These are phyloP conservation scores for Paramarasmius palmivorus DNA, from an alignment of 1,284 basidiomycete species.

Conservation along the genomic window DNA sequence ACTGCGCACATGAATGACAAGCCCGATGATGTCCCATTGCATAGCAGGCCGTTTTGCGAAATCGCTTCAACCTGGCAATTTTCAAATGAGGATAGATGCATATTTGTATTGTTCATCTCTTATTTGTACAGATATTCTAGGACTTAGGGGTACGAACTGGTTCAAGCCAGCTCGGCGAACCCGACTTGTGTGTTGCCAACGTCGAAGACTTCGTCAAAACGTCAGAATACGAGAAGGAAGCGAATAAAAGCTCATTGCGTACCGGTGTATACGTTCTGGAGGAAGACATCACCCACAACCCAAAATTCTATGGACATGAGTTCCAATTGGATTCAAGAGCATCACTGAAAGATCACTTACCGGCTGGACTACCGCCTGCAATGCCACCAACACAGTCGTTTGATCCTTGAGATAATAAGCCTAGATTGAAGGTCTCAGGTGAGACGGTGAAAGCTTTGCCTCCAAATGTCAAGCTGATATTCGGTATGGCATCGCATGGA, in stretches of 20 bases:
- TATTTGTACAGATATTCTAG: background rate
- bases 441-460: slow-evolving; percentile 40
- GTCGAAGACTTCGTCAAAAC: slow-evolving; percentile 10
- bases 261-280: slow-evolving; percentile 32
- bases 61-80: no score
- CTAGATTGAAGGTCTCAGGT: slow-evolving; percentile 35
- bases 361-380: slow-evolving; percentile 18
- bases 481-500: slow-evolving; percentile 37
- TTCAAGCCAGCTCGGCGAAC: slow-evolving; percentile 16
- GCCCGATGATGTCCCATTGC: no score
- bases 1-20: no score
- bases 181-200: slow-evolving; percentile 17
- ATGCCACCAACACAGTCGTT: slow-evolving; percentile 35
- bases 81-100: no score
- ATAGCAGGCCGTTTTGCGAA: no score
- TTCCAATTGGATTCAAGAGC: no score
- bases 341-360: slow-evolving; percentile 17
- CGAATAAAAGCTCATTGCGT: background rate
- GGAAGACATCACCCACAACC: slow-evolving; percentile 34
- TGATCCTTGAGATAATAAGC: slow-evolving; percentile 25
- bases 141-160: background rate
- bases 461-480: slow-evolving; percentile 42
- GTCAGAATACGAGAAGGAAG: background rate
- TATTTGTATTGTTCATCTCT: background rate
- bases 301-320: slow-evolving; percentile 25